Base-by-base conservation (phyloP, 805 yeast genomes). In the Candida andamanensis region DNA sequence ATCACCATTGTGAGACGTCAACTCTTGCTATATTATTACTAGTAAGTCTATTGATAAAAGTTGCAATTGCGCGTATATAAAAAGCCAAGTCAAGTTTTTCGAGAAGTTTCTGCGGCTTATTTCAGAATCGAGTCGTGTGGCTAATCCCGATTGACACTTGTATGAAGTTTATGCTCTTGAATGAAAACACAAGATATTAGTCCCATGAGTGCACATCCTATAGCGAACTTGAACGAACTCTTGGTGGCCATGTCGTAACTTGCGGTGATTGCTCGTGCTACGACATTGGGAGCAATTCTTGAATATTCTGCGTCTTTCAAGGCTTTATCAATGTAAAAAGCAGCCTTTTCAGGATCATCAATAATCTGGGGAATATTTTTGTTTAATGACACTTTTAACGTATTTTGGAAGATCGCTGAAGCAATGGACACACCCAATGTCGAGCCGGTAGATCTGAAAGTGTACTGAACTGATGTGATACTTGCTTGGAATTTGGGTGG, bases 401-500 rank as follows among this genome's bases (percentile, higher is more conserved):
- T 49, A 30, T 63, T 63, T 47, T 76, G 82, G 60, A 81, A 82
- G 17, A 80, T 62, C 3, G 86, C 78, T 14, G 82, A 70, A 0
- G 84, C 78, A 9, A 78, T 45, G 1, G 89, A 64, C 11, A 85
- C 87, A 23, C 95, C 95, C 29, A 85, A 56, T 0, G 92, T 82
- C n/a, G 90, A 80, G 0, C 95, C 95, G 1, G 87, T 79, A 7
- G 90, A 80, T 48, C 95, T 69, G 63, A 83, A 85, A 0, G 89
- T 87, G 53, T 89, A 87, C 49, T 85, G 95, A 36, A 89, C 83
- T 0, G 95, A 84, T 0, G 96, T 87, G 2, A 90, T 81, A 14
- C 86, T 72, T 1, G 96, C 95, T 55, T 85, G 95, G 47, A 68
- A 72, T 32, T 72, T 68, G 15, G 64, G 55, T 7, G 82, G 78